Evolutionary conservation across 1,284 basidiomycete genomes (phyloP), one percentile per base, ranked within the genome.

Genomic region (Naganishia liquefaciens): DNA sequence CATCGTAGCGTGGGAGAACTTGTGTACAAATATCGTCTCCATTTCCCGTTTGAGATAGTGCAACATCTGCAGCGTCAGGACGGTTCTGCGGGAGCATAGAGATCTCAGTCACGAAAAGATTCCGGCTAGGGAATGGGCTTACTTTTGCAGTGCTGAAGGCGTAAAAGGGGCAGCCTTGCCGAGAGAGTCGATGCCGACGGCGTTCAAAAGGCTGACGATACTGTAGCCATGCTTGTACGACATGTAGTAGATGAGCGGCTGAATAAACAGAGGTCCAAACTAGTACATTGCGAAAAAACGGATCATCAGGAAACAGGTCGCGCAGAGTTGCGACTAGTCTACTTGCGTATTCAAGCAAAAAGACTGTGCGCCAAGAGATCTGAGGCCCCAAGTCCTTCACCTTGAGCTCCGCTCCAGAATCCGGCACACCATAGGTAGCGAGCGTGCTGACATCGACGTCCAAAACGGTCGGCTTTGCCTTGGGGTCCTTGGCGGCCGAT

Each of bases 1-100:
- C 88, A 99, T 96, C 0, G 95, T 97, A 2, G 87, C 89, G 78
- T 93, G 87, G 39, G 93, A 96, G 83, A 99, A 99, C 21, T 91
- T 88, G 77, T 97, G 94, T 1, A 96, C 86, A 74, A 95, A 97
- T 11, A 95, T 71, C 1, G 96, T 95, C 80, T 99, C 95, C 25
- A 93, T 78, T 76, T 97, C 93, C 52, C 95, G 88, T 81, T 99
- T 99, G 68, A 86, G 70, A 77, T 94, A 99, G 78, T 99, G 95
- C 17, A 88, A 74, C 74, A 97, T 82, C 40, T 93, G 86, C 69
- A 97, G 84, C 5, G 80, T 84, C 69, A 89, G 90, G 1, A 89
- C 87, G 64, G 88, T 86, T 71, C 92, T 96, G 68, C 0, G 5
- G 21, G 43, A 63, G 55, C 27, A 33, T 54, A 64, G 52, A 37